Conservation (phyloP, 352 stramenopile species). For the Phytophthora podocarpi region DNA sequence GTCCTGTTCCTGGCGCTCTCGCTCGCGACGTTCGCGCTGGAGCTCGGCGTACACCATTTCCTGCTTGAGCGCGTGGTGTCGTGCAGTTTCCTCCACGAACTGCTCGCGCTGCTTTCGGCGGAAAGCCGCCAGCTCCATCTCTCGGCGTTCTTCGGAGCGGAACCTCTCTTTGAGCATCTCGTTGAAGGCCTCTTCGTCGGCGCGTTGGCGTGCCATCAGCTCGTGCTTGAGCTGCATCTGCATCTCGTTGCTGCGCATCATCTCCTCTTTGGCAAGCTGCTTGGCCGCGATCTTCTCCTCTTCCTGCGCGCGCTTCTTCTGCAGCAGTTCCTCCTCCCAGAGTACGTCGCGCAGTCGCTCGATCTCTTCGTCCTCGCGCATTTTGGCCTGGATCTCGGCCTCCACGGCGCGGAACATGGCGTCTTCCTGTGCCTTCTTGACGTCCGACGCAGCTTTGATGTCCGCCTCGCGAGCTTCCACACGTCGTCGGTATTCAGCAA, state of each 20-base stretch:
- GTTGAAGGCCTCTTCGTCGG: conserved; percentile 77
- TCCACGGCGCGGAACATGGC: conserved; percentile 79
- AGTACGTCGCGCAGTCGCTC: conserved; percentile 87
- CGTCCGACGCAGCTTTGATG: conserved; percentile 66
- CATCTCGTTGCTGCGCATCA: conserved; percentile 86
- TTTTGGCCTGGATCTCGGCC: conserved; percentile 84
- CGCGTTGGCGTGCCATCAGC: conserved; percentile 56
- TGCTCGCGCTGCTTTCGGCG: conserved; percentile 65
- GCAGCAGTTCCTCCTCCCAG: conserved; percentile 92
- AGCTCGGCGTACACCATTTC: conserved; percentile 81
- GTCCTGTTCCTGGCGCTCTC: conserved; percentile 62
- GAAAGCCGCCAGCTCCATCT: conserved; percentile 71
- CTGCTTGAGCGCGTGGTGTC: conserved; percentile 67
- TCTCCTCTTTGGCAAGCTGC: conserved; percentile 78
- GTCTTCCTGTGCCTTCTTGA: conserved; percentile 73
- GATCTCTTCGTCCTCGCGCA: conserved; percentile 88
- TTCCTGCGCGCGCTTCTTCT: conserved; percentile 78
- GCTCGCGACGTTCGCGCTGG: conserved; percentile 75
- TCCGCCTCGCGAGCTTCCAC: conserved; percentile 51
- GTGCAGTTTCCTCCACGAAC: conserved; percentile 64
- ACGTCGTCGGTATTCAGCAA: conserved; percentile 54
- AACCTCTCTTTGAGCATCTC: conserved; percentile 66
- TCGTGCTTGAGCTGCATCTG: conserved; percentile 67
- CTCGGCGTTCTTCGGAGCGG: conserved; percentile 62
- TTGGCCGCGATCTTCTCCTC: conserved; percentile 68